A percentile compares a stretch with the other conserved stretches of the same genome.
Evolutionary conservation across 2,329 filamentous ascomycete species (phyloP).

Genomic region (Aspergillus sp.): DNA sequence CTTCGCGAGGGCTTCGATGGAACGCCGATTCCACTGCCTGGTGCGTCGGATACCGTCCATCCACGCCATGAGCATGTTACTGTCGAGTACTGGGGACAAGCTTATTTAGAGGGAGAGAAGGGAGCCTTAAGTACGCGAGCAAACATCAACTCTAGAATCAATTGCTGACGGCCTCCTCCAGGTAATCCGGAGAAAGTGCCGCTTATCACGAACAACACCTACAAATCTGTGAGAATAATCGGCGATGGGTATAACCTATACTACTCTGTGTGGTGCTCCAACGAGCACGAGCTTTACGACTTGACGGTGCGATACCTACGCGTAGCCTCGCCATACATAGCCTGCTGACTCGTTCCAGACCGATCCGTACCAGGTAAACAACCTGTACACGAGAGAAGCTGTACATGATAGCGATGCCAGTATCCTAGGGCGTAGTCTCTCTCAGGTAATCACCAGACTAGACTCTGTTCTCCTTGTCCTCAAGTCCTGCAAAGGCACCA

Average conservation of each 20-base stretch:
- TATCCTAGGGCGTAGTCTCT: background rate
- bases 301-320: constrained; percentile 19
- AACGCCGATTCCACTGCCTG: constrained; percentile 46
- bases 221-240: constrained; percentile 25
- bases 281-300: constrained; percentile 37
- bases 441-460: constrained; percentile 24
- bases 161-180: background rate
- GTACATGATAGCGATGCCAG: background rate
- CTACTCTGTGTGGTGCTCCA: constrained; percentile 37
- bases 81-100: constrained; percentile 56
- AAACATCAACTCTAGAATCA: background rate
- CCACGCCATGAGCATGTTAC: constrained; percentile 54
- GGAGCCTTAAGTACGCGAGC: constrained; percentile 2
- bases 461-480: constrained; percentile 41
- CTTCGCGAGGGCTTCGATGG: constrained; percentile 56
- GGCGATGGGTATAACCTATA: constrained; percentile 31
- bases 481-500: constrained; percentile 39
- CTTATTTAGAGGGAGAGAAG: constrained; percentile 15
- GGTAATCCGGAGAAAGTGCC: background rate
- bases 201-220: constrained; percentile 13
- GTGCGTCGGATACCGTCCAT: constrained; percentile 11
- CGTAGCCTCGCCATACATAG: background rate
- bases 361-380: constrained; percentile 39
- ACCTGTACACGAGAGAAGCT: constrained; percentile 24
- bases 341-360: constrained; percentile 18